Conservation (phyloP, 257 asterid genomes). For the Solanum medicagineum region DNA sequence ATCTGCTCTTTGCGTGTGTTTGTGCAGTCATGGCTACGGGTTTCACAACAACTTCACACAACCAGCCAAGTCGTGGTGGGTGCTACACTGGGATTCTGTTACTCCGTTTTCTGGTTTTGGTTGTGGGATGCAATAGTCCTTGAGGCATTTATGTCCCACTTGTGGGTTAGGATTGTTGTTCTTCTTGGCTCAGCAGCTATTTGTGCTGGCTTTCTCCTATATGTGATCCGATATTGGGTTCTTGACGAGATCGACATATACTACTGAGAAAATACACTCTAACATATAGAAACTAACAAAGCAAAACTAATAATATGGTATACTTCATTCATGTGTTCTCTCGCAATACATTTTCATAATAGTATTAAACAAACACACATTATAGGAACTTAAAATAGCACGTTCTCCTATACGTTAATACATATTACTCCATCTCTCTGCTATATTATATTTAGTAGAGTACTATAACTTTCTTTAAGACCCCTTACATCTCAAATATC, state of each 20-base stretch:
- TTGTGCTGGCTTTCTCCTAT: constrained; percentile 18
- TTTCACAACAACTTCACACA: constrained; percentile 65
- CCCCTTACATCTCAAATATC: background rate
- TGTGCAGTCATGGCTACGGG: constrained; percentile 85
- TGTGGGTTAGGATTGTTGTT: constrained; percentile 39
- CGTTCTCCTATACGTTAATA: background rate
- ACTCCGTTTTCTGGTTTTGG: constrained; percentile 59
- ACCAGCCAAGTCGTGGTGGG: constrained; percentile 67
- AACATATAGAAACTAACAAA: background rate
- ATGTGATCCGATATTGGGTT: constrained; percentile 26
- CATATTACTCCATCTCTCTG: background rate
- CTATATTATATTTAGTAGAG: background rate
- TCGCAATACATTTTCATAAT: background rate
- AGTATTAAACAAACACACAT: background rate
- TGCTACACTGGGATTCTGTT: constrained; percentile 36
- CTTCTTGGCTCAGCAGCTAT: constrained; percentile 21
- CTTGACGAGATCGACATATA: constrained; percentile 15
- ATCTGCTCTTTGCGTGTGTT: background rate
- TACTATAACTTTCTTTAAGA: background rate
- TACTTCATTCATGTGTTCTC: background rate
- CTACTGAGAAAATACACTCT: background rate
- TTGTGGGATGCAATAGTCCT: constrained; percentile 40
- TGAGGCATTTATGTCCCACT: constrained; percentile 21
- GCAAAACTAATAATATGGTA: background rate
- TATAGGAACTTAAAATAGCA: background rate